Evolutionary conservation across 495 filamentous ascomycete species (phyloP), one percentile per base, ranked within the genome.

Genomic region (Zalerion maritima): DNA sequence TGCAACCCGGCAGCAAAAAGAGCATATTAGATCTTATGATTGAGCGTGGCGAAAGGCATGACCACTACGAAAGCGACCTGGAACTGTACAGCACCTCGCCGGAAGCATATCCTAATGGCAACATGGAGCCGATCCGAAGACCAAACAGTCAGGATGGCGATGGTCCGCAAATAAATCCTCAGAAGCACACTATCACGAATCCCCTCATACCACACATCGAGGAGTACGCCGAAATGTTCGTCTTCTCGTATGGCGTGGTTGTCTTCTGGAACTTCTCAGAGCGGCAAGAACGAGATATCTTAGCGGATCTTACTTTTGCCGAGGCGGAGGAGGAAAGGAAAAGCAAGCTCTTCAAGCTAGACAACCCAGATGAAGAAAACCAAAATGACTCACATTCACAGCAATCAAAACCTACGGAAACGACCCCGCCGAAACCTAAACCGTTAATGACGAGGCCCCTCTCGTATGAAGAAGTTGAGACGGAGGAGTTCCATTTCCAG

Each of bases 181-280:
- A n/a, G n/a, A n/a, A n/a, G n/a, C n/a, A n/a, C n/a, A n/a, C n/a
- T n/a, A n/a, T n/a, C n/a, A n/a, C n/a, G n/a, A n/a, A n/a, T n/a
- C n/a, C n/a, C n/a, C n/a, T n/a, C n/a, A n/a, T n/a, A n/a, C n/a
- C n/a, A 2, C 1, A 23, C 15, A 50, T 50, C 29, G 54, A 64
- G 25, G 57, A 60, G 33, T 52, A 61, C 14, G 29, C 79, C 14
- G 89, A 99, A 53, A 85, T 99, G 80, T 96, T 94, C 47, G 78
- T 96, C 32, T 96, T 94, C 54, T 86, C 78, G 14, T 99, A 99
- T 50, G 89, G 89, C 6, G 91, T 99, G 1, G 87, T 85, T 0
- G 89, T 99, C 10, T 94, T 96, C 48, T 99, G 89, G 89, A 96
- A 96, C 48, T 89, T 96, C 44, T 84, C 85, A 10, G 84, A 93